Conservation (phyloP, 495 filamentous ascomycete genomes). For the Aspergillus homomorphus region DNA sequence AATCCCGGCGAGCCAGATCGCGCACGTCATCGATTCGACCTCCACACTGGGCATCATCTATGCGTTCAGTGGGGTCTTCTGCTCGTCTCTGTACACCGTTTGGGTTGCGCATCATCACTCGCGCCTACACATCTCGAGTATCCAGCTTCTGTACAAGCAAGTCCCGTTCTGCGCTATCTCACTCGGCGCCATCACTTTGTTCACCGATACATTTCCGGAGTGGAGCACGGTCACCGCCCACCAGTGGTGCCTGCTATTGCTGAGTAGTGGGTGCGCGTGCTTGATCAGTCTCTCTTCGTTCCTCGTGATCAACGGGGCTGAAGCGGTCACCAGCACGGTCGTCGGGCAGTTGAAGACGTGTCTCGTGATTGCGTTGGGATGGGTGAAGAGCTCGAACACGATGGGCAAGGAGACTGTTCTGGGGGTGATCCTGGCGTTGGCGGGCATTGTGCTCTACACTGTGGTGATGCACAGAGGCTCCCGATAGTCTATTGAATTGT, state of each 20-base stretch:
- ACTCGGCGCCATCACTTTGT: background rate
- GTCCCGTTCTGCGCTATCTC: background rate
- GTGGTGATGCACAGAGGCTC: background rate
- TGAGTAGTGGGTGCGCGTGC: slow-evolving; percentile 3
- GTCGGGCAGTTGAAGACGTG: slow-evolving; percentile 6
- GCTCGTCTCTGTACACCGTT: slow-evolving; percentile 4
- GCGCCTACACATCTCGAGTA: background rate
- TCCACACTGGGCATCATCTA: background rate
- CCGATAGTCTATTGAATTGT: too few species aligned
- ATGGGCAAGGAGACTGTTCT: background rate
- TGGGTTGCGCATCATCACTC: slow-evolving; percentile 4
- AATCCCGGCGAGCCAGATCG: background rate
- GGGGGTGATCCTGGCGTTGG: background rate
- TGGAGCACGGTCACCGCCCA: background rate
- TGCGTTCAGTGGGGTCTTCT: slow-evolving; percentile 3
- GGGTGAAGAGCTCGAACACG: background rate
- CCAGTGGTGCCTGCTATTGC: slow-evolving; percentile 2
- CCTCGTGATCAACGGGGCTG: background rate
- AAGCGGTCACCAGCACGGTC: background rate
- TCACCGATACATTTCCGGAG: background rate
- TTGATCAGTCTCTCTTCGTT: slow-evolving; percentile 1
- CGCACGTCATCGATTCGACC: background rate
- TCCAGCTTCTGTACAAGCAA: slow-evolving; percentile 4
- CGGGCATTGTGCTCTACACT: slow-evolving; percentile 1
- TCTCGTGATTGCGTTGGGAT: slow-evolving; percentile 1